Conservation (phyloP, 305 asterid genomes). For the Caryopteris hybrid region DNA sequence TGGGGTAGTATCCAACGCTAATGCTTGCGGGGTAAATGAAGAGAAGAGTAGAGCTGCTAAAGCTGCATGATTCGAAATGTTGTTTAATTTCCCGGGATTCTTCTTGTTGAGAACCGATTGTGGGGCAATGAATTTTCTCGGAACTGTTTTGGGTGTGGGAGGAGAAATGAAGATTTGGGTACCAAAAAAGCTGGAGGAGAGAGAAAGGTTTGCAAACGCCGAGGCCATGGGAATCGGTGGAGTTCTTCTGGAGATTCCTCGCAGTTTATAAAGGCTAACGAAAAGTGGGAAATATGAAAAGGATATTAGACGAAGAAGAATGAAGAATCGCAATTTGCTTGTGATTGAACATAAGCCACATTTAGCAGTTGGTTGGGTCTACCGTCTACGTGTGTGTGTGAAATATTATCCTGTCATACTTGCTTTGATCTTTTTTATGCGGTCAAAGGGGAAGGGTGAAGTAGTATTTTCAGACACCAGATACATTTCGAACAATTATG, state of each 20-base stretch:
- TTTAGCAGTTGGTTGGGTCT: constrained; percentile 24
- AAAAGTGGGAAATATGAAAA: too few relatives aligned
- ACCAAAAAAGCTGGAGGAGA: constrained; percentile 60
- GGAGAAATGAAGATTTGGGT: constrained; percentile 52
- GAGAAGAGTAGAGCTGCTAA: constrained; percentile 71
- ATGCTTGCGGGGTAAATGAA: constrained; percentile 62
- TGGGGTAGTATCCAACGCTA: constrained; percentile 49
- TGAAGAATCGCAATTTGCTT: constrained; percentile 2
- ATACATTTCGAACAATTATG: too few relatives aligned
- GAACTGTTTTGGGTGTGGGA: constrained; percentile 66
- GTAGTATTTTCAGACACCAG: too few relatives aligned
- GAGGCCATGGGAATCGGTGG: constrained; percentile 42
- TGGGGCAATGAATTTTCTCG: constrained; percentile 39
- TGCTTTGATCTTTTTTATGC: constrained; percentile 17
- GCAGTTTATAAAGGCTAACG: too few relatives aligned
- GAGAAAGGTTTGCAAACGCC: constrained; percentile 36
- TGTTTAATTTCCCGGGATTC: constrained; percentile 28
- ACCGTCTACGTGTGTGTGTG: constrained; percentile 53
- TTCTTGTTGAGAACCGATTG: constrained; percentile 43
- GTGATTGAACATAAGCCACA: constrained; percentile 37
- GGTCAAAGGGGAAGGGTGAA: too few relatives aligned
- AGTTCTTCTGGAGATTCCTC: neutral
- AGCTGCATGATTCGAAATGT: constrained; percentile 48
- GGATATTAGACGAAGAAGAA: neutral
- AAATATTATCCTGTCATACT: constrained; percentile 43